Evolutionary conservation across 179 eudicot genomes (phyloP).

Genomic region (Nepenthes alata): DNA sequence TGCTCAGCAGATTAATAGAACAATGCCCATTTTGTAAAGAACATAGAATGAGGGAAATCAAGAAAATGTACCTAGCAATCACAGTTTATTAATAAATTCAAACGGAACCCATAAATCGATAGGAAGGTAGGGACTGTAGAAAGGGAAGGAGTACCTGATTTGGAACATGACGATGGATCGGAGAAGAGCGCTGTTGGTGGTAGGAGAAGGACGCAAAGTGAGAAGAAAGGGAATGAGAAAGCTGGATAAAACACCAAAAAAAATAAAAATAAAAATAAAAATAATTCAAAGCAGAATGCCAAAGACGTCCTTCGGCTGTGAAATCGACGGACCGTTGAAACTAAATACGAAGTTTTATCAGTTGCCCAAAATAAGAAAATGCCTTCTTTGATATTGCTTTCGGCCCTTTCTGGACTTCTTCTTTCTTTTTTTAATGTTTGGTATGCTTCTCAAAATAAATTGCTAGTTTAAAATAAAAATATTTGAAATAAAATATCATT

Average conservation of each 20-base stretch:
- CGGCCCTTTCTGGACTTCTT: too few relatives aligned
- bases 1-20: too few relatives aligned
- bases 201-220: neutral
- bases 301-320: conserved; percentile 3
- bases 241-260: neutral
- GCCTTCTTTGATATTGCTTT: too few relatives aligned
- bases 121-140: neutral
- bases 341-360: conserved; percentile 12
- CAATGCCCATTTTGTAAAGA: too few relatives aligned
- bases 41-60: too few relatives aligned
- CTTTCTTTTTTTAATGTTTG: too few relatives aligned
- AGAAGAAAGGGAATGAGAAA: too few relatives aligned
- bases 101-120: neutral
- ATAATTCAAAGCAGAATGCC: conserved; percentile 5
- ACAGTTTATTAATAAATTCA: too few relatives aligned
- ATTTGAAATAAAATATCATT: too few relatives aligned
- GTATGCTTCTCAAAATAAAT: too few relatives aligned
- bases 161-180: neutral
- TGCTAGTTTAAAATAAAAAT: too few relatives aligned
- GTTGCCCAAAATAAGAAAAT: conserved; percentile 1
- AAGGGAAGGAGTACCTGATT: conserved; percentile 5
- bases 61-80: too few relatives aligned
- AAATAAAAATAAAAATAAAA: neutral
- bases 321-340: conserved; percentile 29
- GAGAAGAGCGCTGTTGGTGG: neutral